Evolutionary conservation across 345 rosid species (phyloP).

Genomic region (Atalantia buxifolia): DNA sequence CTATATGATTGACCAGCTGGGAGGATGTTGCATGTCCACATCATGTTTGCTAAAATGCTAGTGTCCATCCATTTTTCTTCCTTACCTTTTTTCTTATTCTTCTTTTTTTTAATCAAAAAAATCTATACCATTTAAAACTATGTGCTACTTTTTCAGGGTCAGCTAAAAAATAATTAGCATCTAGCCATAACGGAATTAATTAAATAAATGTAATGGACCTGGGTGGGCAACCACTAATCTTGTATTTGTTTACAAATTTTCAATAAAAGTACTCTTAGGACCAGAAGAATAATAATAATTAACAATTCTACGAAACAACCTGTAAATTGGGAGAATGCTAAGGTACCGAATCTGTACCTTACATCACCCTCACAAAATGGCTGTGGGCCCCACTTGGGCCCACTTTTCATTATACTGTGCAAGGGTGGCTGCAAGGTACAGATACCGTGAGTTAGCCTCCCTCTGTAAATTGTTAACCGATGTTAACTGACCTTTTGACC

Average conservation of each 20-base stretch:
- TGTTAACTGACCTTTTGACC: neutral
- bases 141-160: neutral
- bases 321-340: too few species aligned
- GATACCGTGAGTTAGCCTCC: too few species aligned
- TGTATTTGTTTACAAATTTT: too few species aligned
- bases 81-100: neutral
- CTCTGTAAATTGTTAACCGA: neutral
- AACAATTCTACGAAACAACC: neutral
- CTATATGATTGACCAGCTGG: neutral
- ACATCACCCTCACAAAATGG: too few species aligned
- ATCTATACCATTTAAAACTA: neutral
- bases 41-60: conserved; percentile 17
- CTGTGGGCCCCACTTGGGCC: too few species aligned
- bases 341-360: too few species aligned
- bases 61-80: conserved; percentile 13
- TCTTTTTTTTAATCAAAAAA: neutral
- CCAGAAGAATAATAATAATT: neutral
- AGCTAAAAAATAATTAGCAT: neutral
- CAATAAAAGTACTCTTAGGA: too few species aligned
- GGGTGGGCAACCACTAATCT: neutral
- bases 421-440: too few species aligned
- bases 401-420: too few species aligned
- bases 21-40: conserved; percentile 18
- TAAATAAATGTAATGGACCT: neutral
- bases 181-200: neutral